Base-by-base conservation (phyloP, 176 grass and related monocot species). In the Triticum aestivum region DNA sequence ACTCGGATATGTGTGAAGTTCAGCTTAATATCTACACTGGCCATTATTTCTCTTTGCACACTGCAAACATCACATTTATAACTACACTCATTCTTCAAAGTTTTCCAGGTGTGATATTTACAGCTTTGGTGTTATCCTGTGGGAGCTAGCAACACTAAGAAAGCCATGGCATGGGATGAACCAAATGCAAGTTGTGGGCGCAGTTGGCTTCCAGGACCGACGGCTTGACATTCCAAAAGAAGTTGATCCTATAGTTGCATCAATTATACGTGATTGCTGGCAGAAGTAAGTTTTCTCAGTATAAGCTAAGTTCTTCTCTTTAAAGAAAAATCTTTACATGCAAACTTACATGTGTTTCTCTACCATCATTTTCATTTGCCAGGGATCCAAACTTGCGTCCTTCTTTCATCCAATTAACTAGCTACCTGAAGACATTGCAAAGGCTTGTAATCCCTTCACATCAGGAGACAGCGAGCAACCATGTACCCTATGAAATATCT, bases 101-200 rank as follows among this genome's bases (percentile, higher is more conserved):
- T 73, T 73, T 68, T 82, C 42, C 88, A 98, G 96, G 84, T 95
- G 96, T 77, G 96, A 95, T 87, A 91, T 98, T 68, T 98, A 98
- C 69, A 98, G 95, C 82, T 98, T 95, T 90, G 93, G 95, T 61
- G 95, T 98, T 45, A 98, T 98, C 79, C 81, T 98, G 63, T 98
- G 95, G 95, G 95, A 98, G 44, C 91, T 98, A 75, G 93, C 93
- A 8, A 95, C 95, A 12, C 45, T 95, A 67, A 74, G 89, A 88
- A 98, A 87, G 56, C 95, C 95, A 45, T 98, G 95, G 95, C 61
- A 73, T 24, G 95, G 95, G 79, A 95, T 95, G 95, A 98, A 98
- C 62, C 93, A 91, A 35, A 98, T 98, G 93, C 95, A 98, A 80
- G 95, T 98, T 69, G 95, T 98, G 71, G 95, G 95, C 63, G 95